Evolutionary conservation across 1,284 basidiomycete genomes (phyloP).

Genomic region (Austroboletus novae-zelandiae): DNA sequence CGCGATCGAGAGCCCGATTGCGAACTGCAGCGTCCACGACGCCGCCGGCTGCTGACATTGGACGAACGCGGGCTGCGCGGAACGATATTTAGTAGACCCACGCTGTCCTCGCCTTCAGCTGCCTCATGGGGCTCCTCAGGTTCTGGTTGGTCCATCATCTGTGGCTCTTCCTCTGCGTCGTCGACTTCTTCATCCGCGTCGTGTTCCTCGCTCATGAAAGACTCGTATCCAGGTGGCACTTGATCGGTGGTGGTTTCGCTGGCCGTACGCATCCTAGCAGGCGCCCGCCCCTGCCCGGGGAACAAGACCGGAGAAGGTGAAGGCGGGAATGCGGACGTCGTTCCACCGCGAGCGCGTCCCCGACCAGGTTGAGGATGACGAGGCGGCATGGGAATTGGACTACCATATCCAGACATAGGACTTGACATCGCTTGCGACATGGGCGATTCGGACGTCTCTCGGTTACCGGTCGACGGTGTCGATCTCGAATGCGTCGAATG

Average conservation of each 20-base stretch:
- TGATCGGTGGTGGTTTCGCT: conserved; percentile 41
- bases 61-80: conserved; percentile 58
- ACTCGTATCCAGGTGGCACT: conserved; percentile 28
- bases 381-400: conserved; percentile 69
- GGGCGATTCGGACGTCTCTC: conserved; percentile 50
- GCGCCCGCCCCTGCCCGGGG: conserved; percentile 29
- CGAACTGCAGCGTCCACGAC: conserved; percentile 21
- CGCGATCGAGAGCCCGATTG: conserved; percentile 28
- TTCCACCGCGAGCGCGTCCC: conserved; percentile 46
- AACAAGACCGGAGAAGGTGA: conserved; percentile 48
- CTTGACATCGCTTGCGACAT: conserved; percentile 35
- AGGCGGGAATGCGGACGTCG: conserved; percentile 43
- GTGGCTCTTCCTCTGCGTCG: conserved; percentile 37
- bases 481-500: conserved; percentile 43
- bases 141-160: conserved; percentile 51
- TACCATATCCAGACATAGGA: conserved; percentile 37
- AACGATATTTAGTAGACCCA: conserved; percentile 55
- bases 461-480: conserved; percentile 58
- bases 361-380: conserved; percentile 54
- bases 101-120: conserved; percentile 66
- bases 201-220: conserved; percentile 35
- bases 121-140: conserved; percentile 55
- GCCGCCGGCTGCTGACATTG: conserved; percentile 41
- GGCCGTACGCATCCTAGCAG: conserved; percentile 42
- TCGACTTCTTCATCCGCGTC: conserved; percentile 41